Evolutionary conservation across 2,329 filamentous ascomycete genomes (phyloP).

Genomic region (Neonectria faginata): DNA sequence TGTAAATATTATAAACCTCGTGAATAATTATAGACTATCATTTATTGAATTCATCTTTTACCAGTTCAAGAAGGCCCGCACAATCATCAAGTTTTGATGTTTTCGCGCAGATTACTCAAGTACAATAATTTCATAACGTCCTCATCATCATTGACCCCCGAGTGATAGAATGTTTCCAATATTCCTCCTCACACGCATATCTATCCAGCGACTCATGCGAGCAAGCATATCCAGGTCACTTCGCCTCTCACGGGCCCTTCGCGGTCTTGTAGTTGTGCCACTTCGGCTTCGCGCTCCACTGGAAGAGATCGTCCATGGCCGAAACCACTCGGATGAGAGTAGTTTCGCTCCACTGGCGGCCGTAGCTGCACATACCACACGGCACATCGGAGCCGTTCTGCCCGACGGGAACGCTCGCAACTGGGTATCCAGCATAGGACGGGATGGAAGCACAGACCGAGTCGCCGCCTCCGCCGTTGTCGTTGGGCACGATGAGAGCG

Average conservation of each 20-base stretch:
- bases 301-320: slow-evolving; percentile 26
- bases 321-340: slow-evolving; percentile 20
- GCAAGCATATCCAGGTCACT: slow-evolving; percentile 24
- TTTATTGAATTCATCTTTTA: no score
- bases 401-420: slow-evolving; percentile 19
- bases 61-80: no score
- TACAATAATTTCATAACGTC: no score
- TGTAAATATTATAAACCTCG: no score
- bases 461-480: slow-evolving; percentile 5
- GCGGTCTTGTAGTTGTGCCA: slow-evolving; percentile 21
- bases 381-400: slow-evolving; percentile 17
- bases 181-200: no score
- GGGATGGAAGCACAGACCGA: slow-evolving; percentile 17
- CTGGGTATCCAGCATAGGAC: slow-evolving; percentile 24
- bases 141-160: no score
- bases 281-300: slow-evolving; percentile 15
- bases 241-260: slow-evolving; percentile 16
- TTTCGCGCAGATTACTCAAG: no score
- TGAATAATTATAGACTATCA: no score
- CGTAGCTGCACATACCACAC: slow-evolving; percentile 21
- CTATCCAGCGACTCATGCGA: slow-evolving; percentile 14
- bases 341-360: slow-evolving; percentile 18
- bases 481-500: slow-evolving; percentile 23
- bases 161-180: no score
- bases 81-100: no score